A percentile compares a stretch with the other conserved stretches of the same genome.
Evolutionary conservation across 2,329 filamentous ascomycete genomes (phyloP).

Genomic region (Tolypocladium ovalisporum): DNA sequence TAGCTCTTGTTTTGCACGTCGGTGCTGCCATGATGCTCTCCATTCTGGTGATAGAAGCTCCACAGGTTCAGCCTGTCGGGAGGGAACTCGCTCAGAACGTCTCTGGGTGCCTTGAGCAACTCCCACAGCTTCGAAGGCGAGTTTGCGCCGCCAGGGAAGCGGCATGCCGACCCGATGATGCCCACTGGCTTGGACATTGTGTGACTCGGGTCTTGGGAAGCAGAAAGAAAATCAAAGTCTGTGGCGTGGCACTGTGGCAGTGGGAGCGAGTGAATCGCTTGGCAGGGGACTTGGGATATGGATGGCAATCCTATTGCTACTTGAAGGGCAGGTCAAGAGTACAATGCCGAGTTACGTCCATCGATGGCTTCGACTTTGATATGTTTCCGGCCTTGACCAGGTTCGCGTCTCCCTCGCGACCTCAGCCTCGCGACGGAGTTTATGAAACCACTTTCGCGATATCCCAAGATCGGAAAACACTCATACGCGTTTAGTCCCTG

Average conservation of each 20-base stretch:
- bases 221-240: neutral
- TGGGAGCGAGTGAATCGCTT: neutral
- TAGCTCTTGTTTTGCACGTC: conserved; percentile 14
- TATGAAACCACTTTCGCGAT: neutral
- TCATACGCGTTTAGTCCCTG: neutral
- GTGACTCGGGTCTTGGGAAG: neutral
- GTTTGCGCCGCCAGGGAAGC: conserved; percentile 23
- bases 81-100: conserved; percentile 19
- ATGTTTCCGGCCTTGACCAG: neutral
- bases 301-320: neutral
- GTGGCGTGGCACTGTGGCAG: neutral
- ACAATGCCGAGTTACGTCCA: neutral
- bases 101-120: conserved; percentile 16
- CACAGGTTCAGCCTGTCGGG: conserved; percentile 12
- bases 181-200: conserved; percentile 24
- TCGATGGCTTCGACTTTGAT: neutral
- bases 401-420: neutral
- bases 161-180: conserved; percentile 26
- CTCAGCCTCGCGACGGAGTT: neutral
- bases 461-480: neutral
- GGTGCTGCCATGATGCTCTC: conserved; percentile 15
- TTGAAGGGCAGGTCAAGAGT: neutral
- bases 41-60: conserved; percentile 16
- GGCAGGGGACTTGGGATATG: neutral
- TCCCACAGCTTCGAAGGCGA: conserved; percentile 26